Conservation (phyloP, 169 alveolate species). For the Eimeria necatrix region DNA sequence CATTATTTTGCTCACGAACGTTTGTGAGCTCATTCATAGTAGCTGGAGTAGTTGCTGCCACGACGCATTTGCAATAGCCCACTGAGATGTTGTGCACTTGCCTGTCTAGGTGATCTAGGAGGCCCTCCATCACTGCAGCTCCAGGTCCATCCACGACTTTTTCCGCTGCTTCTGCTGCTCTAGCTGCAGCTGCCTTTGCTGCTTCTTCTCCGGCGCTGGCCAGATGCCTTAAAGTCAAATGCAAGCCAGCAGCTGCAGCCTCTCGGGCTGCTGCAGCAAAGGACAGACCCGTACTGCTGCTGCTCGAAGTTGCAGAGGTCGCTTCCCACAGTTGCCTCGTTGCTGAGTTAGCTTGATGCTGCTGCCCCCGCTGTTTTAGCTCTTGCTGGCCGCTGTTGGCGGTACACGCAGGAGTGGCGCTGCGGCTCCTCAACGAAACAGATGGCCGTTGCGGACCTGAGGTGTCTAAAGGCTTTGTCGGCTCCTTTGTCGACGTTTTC, state of each 20-base stretch:
- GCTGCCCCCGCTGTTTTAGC: conserved; percentile 32
- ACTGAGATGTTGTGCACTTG: neutral
- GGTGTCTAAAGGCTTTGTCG: neutral
- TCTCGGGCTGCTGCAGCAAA: conserved; percentile 57
- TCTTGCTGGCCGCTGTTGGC: conserved; percentile 26
- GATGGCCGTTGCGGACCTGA: conserved; percentile 14
- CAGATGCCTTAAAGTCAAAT: conserved; percentile 33
- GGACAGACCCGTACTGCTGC: conserved; percentile 28
- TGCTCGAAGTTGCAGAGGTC: neutral
- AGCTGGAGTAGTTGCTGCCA: conserved; percentile 1
- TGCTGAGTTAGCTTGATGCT: neutral
- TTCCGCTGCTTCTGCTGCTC: conserved; percentile 57
- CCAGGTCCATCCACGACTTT: conserved; percentile 33
- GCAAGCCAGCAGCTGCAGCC: conserved; percentile 46
- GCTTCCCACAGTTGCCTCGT: conserved; percentile 51
- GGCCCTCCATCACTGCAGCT: conserved; percentile 44
- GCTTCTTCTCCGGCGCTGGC: conserved; percentile 63
- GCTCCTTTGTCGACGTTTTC: neutral
- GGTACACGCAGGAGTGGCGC: conserved; percentile 43
- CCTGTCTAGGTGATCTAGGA: conserved; percentile 34
- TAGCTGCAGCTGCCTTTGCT: conserved; percentile 61
- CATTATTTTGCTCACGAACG: too few relatives aligned
- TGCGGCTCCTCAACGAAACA: neutral
- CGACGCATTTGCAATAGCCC: neutral
- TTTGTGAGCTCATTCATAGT: neutral